Percentiles rank a stretch among this genome's conserved stretches.
phyloP scores from a whole-genome alignment of 495 filamentous ascomycete species.

The Neurospora sp. region DNA sequence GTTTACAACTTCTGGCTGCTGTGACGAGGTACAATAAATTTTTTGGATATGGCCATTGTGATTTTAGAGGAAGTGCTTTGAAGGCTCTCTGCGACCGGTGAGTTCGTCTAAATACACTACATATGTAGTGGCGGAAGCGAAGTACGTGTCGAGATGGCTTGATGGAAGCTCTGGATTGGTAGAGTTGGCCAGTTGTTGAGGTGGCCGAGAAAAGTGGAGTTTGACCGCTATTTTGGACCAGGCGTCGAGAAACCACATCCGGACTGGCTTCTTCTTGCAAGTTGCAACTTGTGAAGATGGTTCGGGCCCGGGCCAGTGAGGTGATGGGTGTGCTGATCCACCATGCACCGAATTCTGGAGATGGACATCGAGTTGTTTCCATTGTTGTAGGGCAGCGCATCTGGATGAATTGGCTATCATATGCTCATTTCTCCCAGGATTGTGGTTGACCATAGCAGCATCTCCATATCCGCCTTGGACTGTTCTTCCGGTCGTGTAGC shows the following conservation, averaged over 20 bases:
- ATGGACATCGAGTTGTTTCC: neutral
- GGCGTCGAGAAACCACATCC: neutral
- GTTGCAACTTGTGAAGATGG: neutral
- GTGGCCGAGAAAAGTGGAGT: neutral
- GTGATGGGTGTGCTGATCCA: neutral
- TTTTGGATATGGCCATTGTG: too few relatives aligned
- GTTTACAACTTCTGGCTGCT: neutral
- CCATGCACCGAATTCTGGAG: neutral
- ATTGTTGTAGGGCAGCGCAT: neutral
- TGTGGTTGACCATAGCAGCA: neutral
- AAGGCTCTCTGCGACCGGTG: neutral
- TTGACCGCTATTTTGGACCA: neutral
- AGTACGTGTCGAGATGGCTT: neutral
- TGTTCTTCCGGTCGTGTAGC: neutral
- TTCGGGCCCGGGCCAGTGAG: neutral
- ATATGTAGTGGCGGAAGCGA: neutral
- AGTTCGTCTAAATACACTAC: neutral
- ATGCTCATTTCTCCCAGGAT: neutral
- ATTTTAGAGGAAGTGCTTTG: neutral
- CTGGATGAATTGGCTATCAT: neutral
- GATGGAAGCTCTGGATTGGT: neutral
- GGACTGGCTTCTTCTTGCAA: neutral
- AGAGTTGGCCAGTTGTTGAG: neutral
- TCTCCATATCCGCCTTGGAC: neutral
- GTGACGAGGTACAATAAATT: neutral